These are phyloP conservation scores for Colletotrichum viniferum DNA, from an alignment of 2,329 filamentous ascomycete genomes.

Conservation along the genomic window DNA sequence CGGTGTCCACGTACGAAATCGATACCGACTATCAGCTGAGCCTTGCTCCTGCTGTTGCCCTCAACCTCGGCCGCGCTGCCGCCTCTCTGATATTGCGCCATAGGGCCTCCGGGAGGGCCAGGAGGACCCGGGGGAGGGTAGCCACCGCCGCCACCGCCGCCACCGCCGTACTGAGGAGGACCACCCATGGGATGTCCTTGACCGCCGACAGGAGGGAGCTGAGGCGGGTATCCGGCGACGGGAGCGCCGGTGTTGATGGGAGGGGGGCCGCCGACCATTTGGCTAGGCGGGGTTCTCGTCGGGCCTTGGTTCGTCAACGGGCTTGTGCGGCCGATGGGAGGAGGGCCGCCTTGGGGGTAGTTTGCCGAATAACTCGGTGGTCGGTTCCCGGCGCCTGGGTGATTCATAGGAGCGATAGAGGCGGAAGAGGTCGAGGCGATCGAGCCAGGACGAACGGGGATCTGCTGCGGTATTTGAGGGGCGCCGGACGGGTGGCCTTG, in stretches of 20 bases:
- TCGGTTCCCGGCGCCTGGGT: conserved; percentile 62
- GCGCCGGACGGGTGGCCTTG: conserved; percentile 24
- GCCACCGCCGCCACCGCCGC: conserved; percentile 53
- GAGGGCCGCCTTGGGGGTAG: conserved; percentile 51
- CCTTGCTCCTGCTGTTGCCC: conserved; percentile 87
- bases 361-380: conserved; percentile 68
- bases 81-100: conserved; percentile 37
- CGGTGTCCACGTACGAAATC: conserved; percentile 77
- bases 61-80: conserved; percentile 76
- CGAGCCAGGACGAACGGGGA: conserved; percentile 41
- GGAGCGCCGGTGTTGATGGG: conserved; percentile 70
- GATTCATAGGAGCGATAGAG: conserved; percentile 65
- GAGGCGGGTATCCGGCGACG: conserved; percentile 63
- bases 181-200: conserved; percentile 37
- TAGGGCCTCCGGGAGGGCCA: conserved; percentile 35
- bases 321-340: conserved; percentile 58
- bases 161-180: conserved; percentile 50
- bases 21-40: conserved; percentile 97
- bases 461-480: conserved; percentile 57
- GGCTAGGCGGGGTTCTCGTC: conserved; percentile 60
- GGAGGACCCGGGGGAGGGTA: conserved; percentile 44
- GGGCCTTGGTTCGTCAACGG: conserved; percentile 52
- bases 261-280: conserved; percentile 68
- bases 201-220: conserved; percentile 45
- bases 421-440: conserved; percentile 50